A percentile compares a stretch with the other conserved stretches of the same genome.
phyloP scores from a whole-genome alignment of 257 asterid genomes.

The Solanum chaucha region DNA sequence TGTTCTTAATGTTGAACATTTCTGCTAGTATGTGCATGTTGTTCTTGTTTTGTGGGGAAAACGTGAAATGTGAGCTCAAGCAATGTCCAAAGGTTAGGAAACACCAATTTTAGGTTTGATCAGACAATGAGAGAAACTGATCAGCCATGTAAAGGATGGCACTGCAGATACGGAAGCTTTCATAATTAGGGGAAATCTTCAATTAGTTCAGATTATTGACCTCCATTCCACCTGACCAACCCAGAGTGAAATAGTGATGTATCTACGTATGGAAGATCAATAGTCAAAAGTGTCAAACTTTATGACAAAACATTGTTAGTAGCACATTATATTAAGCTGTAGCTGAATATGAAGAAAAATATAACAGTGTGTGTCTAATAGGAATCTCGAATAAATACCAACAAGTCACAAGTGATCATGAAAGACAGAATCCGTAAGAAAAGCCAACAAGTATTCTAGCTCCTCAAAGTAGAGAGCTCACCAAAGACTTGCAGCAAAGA shows the following conservation, averaged over 20 bases:
- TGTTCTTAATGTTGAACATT: background rate
- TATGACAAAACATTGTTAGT: background rate
- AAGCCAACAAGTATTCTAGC: background rate
- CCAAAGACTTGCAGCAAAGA: conserved; percentile 89
- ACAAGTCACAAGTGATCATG: background rate
- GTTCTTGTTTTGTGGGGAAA: background rate
- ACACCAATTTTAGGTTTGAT: background rate
- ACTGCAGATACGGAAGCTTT: background rate
- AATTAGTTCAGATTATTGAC: background rate
- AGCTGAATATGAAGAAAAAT: background rate
- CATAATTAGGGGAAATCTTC: background rate
- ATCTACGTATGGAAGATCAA: background rate
- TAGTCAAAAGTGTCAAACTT: background rate
- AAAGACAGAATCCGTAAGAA: background rate
- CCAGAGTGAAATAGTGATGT: background rate
- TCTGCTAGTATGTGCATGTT: background rate
- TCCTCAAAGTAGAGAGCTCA: conserved; percentile 21
- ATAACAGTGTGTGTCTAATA: background rate
- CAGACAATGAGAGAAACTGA: background rate
- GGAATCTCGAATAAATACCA: background rate
- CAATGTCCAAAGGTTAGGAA: background rate
- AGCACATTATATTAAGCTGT: background rate
- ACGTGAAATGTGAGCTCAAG: background rate
- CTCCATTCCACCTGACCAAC: background rate
- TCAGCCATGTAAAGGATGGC: background rate